Base-by-base conservation (phyloP, 768 basidiomycete genomes). In the Mycena amicta region DNA sequence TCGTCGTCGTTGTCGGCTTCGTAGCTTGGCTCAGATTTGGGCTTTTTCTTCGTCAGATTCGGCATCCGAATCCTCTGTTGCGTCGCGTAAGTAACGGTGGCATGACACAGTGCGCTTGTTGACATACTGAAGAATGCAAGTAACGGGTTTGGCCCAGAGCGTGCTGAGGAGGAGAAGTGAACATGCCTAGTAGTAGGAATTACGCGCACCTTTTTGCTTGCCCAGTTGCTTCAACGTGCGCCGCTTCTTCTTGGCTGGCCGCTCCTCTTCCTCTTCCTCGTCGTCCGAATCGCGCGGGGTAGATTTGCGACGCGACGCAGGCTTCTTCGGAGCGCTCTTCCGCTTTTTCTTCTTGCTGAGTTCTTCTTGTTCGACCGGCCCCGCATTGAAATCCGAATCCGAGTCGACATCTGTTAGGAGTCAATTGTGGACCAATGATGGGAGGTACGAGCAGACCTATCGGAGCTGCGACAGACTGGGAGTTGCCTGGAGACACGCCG, bases 361-460 rank as follows among this genome's bases (percentile, higher is more conserved):
- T 20, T 8, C 37, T 22, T 77, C 74, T 23, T 70, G 71, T 4
- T 77, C 53, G 57, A 75, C 77, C 5, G 66, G 57, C 1, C 79
- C 79, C 3, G 80, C 72, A 26, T 72, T 75, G 62, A 84, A 84
- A 49, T 83, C 81, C 29, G 80, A 73, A 63, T 84, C 82, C 0
- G 80, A 79, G 64, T 83, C 81, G 2, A 67, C 60, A 52, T 80
- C 81, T 78, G 45, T 12, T 13, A n/a, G 26, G 25, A 37, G 30
- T 53, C 53, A 31, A 22, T 22, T 31, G 23, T n/a, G 37, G 30
- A 27, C 12, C 26, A 68, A 13, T 15, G n/a, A n/a, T n/a, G n/a
- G n/a, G n/a, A 45, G 43, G 8, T 5, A 45, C 43, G 43, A 45
- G 22, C 67, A 29, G 33, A 78, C 78, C 76, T 40, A 76, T 41